These are phyloP conservation scores for Ceratocystis eucalypticola DNA, from an alignment of 2,329 filamentous ascomycete species.

Conservation along the genomic window DNA sequence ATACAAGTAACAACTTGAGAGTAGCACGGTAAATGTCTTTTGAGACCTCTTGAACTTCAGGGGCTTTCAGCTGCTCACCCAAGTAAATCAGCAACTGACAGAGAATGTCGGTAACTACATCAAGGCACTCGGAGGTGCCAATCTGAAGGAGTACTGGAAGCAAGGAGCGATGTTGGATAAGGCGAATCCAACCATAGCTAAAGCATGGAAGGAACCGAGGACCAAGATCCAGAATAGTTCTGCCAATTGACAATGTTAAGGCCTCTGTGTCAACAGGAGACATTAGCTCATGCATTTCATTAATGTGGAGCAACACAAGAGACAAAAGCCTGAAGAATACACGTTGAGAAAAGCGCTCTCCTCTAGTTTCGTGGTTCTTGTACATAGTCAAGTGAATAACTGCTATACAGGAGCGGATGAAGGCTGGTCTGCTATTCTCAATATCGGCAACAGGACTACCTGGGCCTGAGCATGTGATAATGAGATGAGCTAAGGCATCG, in stretches of 20 bases:
- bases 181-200: constrained; percentile 66
- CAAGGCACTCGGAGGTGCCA: constrained; percentile 37
- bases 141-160: constrained; percentile 56
- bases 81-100: constrained; percentile 60
- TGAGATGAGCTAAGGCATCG: constrained; percentile 71
- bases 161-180: constrained; percentile 76
- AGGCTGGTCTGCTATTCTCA: constrained; percentile 41
- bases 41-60: constrained; percentile 52
- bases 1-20: constrained; percentile 65
- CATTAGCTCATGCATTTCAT: constrained; percentile 31
- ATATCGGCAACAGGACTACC: constrained; percentile 14
- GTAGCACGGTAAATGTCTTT: constrained; percentile 78
- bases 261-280: constrained; percentile 2
- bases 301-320: constrained; percentile 57
- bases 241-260: constrained; percentile 28
- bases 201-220: constrained; percentile 71
- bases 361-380: constrained; percentile 68
- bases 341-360: constrained; percentile 71
- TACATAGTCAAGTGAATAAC: constrained; percentile 71
- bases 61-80: constrained; percentile 63
- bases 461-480: constrained; percentile 51
- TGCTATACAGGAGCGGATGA: constrained; percentile 64
- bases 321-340: constrained; percentile 88
- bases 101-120: constrained; percentile 67
- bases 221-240: constrained; percentile 56